phyloP scores from a whole-genome alignment of 257 asterid species.

The Misopates orontium region DNA sequence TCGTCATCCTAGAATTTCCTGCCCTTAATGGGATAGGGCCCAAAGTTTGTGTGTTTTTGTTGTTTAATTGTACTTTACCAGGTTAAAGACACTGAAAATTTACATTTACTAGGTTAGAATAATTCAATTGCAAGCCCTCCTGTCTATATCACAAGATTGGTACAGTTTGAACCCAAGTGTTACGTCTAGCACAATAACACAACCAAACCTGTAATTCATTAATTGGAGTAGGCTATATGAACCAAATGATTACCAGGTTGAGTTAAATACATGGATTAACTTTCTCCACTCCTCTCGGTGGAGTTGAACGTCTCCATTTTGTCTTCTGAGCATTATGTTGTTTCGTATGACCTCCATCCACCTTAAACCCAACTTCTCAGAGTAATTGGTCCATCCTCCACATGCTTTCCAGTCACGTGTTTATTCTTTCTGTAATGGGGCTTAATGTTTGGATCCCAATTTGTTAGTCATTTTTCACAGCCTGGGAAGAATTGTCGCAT shows the following conservation, averaged over 20 bases:
- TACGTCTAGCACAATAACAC: too few species aligned
- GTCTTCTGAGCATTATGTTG: too few species aligned
- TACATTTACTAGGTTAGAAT: slow-evolving; percentile 5
- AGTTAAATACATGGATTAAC: too few species aligned
- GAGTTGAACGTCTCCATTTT: too few species aligned
- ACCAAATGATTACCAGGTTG: too few species aligned
- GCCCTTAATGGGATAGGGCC: too few species aligned
- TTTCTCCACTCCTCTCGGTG: too few species aligned
- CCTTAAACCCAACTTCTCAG: too few species aligned
- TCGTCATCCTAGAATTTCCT: too few species aligned
- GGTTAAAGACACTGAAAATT: background rate
- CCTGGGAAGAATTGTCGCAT: background rate
- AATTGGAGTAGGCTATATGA: too few species aligned
- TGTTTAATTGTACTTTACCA: slow-evolving; percentile 11
- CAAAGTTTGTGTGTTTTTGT: background rate
- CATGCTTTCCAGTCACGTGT: slow-evolving; percentile 1
- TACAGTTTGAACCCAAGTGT: slow-evolving; percentile 14
- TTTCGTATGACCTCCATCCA: too few species aligned
- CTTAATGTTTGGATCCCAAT: background rate
- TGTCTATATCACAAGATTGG: slow-evolving; percentile 9
- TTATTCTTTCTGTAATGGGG: background rate
- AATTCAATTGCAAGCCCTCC: background rate
- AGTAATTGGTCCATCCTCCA: background rate
- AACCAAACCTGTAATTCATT: too few species aligned
- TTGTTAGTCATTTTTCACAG: slow-evolving; percentile 8